Conservation (phyloP, 1,284 basidiomycete genomes). For the Phellinidium pouzarii region DNA sequence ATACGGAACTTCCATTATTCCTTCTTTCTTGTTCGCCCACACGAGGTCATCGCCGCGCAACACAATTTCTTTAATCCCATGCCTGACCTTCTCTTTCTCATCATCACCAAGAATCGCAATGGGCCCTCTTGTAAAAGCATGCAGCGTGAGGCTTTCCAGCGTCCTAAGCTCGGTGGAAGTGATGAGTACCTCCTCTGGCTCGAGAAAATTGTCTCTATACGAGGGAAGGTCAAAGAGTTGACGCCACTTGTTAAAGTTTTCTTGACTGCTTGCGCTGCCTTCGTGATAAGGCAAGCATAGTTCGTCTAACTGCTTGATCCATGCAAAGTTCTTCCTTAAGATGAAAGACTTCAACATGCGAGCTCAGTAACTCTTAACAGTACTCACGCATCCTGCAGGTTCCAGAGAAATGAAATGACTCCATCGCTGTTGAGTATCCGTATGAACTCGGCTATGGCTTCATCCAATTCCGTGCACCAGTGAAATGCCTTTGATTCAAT, state of each 20-base stretch:
- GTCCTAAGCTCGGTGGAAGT: slow-evolving; percentile 26
- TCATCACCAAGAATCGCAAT: slow-evolving; percentile 47
- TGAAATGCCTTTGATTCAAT: not conserved
- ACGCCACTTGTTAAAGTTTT: slow-evolving; percentile 52
- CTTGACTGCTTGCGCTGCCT: slow-evolving; percentile 64
- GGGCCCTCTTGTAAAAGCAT: slow-evolving; percentile 30
- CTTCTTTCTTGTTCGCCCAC: slow-evolving; percentile 42
- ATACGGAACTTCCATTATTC: slow-evolving; percentile 49
- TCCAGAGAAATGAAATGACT: not conserved
- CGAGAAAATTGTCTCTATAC: slow-evolving; percentile 45
- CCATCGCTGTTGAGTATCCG: not conserved
- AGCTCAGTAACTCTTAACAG: not conserved
- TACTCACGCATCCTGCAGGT: not conserved
- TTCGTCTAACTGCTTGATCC: not conserved
- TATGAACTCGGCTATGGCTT: not conserved
- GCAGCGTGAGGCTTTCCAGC: slow-evolving; percentile 44
- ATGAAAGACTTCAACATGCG: not conserved
- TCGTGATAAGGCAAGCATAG: slow-evolving; percentile 26
- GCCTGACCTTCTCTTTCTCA: slow-evolving; percentile 43
- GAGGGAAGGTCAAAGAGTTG: slow-evolving; percentile 48
- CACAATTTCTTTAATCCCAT: slow-evolving; percentile 45
- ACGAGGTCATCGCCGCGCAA: slow-evolving; percentile 34
- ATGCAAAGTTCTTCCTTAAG: not conserved
- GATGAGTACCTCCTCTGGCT: slow-evolving; percentile 40
- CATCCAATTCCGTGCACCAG: not conserved